Base-by-base conservation (phyloP, 805 yeast species). In the Candida koratica region DNA sequence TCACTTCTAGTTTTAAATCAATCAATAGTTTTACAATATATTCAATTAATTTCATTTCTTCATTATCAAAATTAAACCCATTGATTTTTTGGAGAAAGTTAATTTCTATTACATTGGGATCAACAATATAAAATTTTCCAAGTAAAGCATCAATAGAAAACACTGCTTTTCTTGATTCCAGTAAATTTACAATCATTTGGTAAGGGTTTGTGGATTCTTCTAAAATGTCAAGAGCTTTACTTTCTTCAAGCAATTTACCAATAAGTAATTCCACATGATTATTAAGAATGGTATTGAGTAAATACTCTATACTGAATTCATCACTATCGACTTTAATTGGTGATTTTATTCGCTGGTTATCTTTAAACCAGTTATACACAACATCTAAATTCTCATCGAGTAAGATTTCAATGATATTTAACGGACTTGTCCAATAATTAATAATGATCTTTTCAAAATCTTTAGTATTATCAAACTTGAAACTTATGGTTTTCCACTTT, bases 401-500 rank as follows among this genome's bases (percentile, higher is more conserved):
- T 0, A 85, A 84, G 34, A 83, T 71, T 44, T 81, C 84, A 20
- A 81, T 65, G 28, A 71, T 69, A 2, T 81, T 76, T 31, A 66
- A 67, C 48, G 71, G 67, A 32, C 67, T 61, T 15, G 52, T 41
- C 90, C 94, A 85, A 56, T 84, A 85, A 32, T 73, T 71, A 2
- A 84, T 63, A 3, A 69, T 55, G 9, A 85, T 71, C 14, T 70
- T 56, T 17, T 78, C 71, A 37, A 69, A 67, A 7, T 24, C 37
- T 17, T 25, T 18, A 7, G 75, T 78, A 9, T 79, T 67, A 39
- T 67, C 69, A 50, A 77, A 78, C 13, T 71, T 64, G 55, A 77
- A 84, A 28, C 75, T 73, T 28, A 85, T 52, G 32, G 74, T 75
- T 6, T 77, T 72, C 87, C 87, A 82, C 37, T 65, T 65, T 30